Percentiles rank a stretch among this genome's conserved stretches.
Conservation (phyloP, 2,329 filamentous ascomycete species). For the Trichoderma sp. region DNA sequence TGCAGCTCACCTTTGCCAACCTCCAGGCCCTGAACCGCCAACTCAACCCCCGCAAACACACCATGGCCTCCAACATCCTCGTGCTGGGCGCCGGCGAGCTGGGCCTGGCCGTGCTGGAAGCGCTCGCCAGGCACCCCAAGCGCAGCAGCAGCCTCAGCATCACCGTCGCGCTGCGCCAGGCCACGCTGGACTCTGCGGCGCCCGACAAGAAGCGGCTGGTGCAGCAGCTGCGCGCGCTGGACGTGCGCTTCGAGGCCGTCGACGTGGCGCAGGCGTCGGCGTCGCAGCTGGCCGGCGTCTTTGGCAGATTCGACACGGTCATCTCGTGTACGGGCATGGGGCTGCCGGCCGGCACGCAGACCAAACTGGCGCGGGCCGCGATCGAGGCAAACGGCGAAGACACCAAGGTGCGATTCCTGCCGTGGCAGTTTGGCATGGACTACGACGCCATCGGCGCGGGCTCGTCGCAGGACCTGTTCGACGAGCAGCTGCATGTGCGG, state of each 20-base stretch:
- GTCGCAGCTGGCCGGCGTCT: conserved; percentile 44
- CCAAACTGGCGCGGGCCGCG: conserved; percentile 58
- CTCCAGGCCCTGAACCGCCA: conserved; percentile 24
- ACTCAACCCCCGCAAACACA: conserved; percentile 22
- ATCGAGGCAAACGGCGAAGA: conserved; percentile 43
- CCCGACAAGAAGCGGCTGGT: conserved; percentile 41
- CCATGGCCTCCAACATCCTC: conserved; percentile 47
- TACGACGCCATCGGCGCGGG: conserved; percentile 65
- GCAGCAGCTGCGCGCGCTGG: conserved; percentile 40
- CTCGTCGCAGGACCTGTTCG: conserved; percentile 65
- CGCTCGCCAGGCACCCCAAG: conserved; percentile 50
- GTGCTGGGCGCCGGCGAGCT: conserved; percentile 69
- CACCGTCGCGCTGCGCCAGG: conserved; percentile 56
- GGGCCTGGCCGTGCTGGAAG: conserved; percentile 56
- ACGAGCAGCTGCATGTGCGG: conserved; percentile 65
- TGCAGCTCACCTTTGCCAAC: conserved; percentile 25
- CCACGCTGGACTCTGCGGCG: conserved; percentile 45
- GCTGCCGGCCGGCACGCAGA: conserved; percentile 55
- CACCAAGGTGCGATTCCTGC: conserved; percentile 54
- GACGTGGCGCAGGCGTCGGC: conserved; percentile 46
- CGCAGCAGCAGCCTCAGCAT: conserved; percentile 43
- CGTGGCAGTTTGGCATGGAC: conserved; percentile 75
- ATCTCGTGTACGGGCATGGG: conserved; percentile 65
- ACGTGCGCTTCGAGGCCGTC: conserved; percentile 46
- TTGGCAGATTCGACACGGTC: conserved; percentile 53